Evolutionary conservation across 176 grass and related monocot species (phyloP), one percentile per base, ranked within the genome.

Genomic region (Paspalum notatum): DNA sequence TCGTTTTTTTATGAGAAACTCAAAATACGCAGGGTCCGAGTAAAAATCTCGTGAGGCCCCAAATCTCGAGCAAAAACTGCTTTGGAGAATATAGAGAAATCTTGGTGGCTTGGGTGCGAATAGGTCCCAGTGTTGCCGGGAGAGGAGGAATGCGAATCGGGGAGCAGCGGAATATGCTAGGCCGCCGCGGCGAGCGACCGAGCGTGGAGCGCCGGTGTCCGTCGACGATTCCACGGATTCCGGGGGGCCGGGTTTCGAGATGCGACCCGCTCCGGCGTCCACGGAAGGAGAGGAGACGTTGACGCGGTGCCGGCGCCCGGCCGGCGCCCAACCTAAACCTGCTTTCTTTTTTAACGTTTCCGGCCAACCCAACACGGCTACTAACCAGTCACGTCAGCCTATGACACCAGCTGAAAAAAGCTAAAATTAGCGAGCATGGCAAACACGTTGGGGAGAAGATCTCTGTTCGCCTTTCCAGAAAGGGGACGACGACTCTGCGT

Each of bases 261-360:
- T 3, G n/a, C 46, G 53, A 13, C 5, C 18, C 22, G 4, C 46
- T 0, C 5, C 81, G 71, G 49, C 62, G 82, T 48, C 72, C 83
- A 71, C 43, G 74, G 43, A n/a, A 2, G 32, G 42, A 9, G 32
- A 2, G 32, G 42, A 9, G 51, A 47, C 75, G 75, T 44, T 54
- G 83, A 79, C 75, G 46, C 21, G 55, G 15, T 9, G 82, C 62
- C 22, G 65, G 83, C 83, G 25, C 46, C 55, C 14, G 5, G 11
- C 55, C 14, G 5, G 11, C 57, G 57, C 18, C 1, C 16, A 48
- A 64, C 18, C 59, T 9, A 47, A 47, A 3, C 32, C 32, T 32
- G 32, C 32, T 32, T 32, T n/a, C n/a, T n/a, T n/a, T n/a, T n/a
- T n/a, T n/a, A n/a, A n/a, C n/a, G n/a, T n/a, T n/a, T n/a, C n/a